Percentiles rank a stretch among this genome's conserved stretches.
Conservation (phyloP, 345 rosid genomes). For the Combretum micranthum region DNA sequence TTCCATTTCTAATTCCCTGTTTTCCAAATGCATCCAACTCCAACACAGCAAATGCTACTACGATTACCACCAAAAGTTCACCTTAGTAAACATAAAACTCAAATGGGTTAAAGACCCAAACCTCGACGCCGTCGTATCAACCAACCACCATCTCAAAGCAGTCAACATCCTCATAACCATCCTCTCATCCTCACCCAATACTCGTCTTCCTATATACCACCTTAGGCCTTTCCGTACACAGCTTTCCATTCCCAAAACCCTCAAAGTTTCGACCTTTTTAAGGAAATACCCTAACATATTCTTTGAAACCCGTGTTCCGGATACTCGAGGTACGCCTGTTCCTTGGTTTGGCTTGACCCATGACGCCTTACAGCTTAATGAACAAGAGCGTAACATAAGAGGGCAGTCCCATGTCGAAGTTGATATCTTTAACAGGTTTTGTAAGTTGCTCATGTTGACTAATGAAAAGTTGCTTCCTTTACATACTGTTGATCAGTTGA, state of each 20-base stretch:
- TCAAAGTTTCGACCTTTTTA: slow-evolving; percentile 59
- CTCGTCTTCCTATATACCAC: slow-evolving; percentile 39
- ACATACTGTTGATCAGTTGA: slow-evolving; percentile 69
- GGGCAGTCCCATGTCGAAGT: slow-evolving; percentile 11
- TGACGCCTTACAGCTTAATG: slow-evolving; percentile 37
- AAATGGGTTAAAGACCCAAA: slow-evolving; percentile 82
- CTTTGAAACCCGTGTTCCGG: slow-evolving; percentile 34
- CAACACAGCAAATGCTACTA: slow-evolving; percentile 1
- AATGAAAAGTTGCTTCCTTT: slow-evolving; percentile 49
- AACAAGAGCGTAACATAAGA: slow-evolving; percentile 24
- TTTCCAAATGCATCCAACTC: too few relatives aligned
- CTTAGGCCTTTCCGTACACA: slow-evolving; percentile 51
- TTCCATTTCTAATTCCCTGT: too few relatives aligned
- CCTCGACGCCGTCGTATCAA: slow-evolving; percentile 49
- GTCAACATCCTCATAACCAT: slow-evolving; percentile 47
- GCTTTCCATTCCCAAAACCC: slow-evolving; percentile 51
- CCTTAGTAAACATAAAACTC: slow-evolving; percentile 65
- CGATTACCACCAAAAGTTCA: slow-evolving; percentile 38
- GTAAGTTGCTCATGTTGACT: slow-evolving; percentile 76
- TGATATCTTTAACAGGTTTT: slow-evolving; percentile 42
- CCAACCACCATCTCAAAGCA: slow-evolving; percentile 60
- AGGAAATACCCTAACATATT: slow-evolving; percentile 68
- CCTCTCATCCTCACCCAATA: slow-evolving; percentile 30
- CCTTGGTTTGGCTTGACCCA: slow-evolving; percentile 62
- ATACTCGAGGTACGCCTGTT: slow-evolving; percentile 73